Base-by-base conservation (phyloP, 768 basidiomycete species). In the Basidioascus undulatus region DNA sequence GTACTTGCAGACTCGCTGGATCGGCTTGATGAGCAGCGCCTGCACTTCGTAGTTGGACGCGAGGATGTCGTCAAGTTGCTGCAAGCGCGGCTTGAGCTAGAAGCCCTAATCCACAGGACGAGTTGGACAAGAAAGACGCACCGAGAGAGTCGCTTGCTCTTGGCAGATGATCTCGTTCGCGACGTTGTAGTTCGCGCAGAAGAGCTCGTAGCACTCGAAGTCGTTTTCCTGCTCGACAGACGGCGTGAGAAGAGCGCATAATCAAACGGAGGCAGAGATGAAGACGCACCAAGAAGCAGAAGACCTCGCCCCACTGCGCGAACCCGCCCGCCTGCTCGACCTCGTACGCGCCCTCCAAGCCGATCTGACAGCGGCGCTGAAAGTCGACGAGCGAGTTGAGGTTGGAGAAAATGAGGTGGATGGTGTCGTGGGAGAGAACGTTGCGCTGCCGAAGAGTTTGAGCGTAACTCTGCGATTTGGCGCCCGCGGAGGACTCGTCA, bases 1-100 rank as follows among this genome's bases (percentile, higher is more conserved):
- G 58, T 96, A 96, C 65, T 94, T 96, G 70, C 86, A 92, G 48
- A 98, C 75, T 49, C 92, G 75, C 57, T 98, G 92, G 38, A 98
- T 76, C 11, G 92, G 92, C 62, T 94, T 94, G 68, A 96, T 96
- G 47, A 96, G 71, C 62, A 96, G 87, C 11, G 87, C 86, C 45
- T 82, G 79, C 21, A 98, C 66, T 54, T 96, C 92, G 49, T 76
- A 75, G 57, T 78, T 81, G 50, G 79, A 75, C 53, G 83, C 79
- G 64, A 89, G 46, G 21, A 52, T 44, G 24, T 51, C 44, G 3
- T 44, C 20, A 30, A 51, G 46, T 34, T 44, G 43, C 48, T 49
- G 44, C 16, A 19, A 26, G 13, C 26, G 16, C 26, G n/a, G 15
- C 3, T 20, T 35, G 31, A 31, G 25, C n/a, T n/a, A n/a, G n/a